A percentile compares a stretch with the other conserved stretches of the same genome.
phyloP scores from a whole-genome alignment of 257 asterid species.

The Mitragyna speciosa region DNA sequence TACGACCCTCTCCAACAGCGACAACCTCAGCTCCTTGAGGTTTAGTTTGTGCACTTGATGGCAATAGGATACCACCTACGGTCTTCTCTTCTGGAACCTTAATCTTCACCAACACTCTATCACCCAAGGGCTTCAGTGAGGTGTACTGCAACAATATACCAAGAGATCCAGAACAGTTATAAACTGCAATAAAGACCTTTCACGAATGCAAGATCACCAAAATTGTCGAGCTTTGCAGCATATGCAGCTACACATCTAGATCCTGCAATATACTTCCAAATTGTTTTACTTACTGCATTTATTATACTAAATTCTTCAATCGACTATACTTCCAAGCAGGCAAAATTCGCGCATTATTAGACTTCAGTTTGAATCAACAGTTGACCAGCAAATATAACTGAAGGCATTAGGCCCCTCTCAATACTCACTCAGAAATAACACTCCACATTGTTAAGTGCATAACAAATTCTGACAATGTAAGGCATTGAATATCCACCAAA shows the following conservation, averaged over 20 bases:
- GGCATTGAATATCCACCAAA: not conserved
- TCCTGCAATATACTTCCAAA: too few relatives aligned
- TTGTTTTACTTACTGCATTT: not conserved
- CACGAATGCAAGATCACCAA: not conserved
- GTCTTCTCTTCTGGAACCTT: conserved; percentile 82
- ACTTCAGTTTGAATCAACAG: not conserved
- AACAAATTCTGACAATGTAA: not conserved
- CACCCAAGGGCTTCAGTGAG: conserved; percentile 92
- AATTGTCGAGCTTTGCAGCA: not conserved
- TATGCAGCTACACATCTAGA: not conserved
- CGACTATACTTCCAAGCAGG: not conserved
- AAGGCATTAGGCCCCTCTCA: not conserved
- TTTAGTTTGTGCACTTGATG: conserved; percentile 66
- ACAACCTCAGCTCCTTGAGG: conserved; percentile 91
- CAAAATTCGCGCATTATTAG: not conserved
- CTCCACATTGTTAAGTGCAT: not conserved
- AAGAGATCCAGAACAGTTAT: conserved; percentile 12
- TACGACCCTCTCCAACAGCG: conserved; percentile 93
- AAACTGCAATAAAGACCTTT: not conserved
- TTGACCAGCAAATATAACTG: not conserved
- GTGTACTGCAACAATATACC: conserved; percentile 62
- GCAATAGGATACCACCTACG: conserved; percentile 84
- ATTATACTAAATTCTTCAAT: not conserved
- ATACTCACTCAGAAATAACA: not conserved
- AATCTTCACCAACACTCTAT: conserved; percentile 82